Percentiles rank a stretch among this genome's conserved stretches.
Conservation (phyloP, 306 rosid species). For the Hippophae gyantsensis region DNA sequence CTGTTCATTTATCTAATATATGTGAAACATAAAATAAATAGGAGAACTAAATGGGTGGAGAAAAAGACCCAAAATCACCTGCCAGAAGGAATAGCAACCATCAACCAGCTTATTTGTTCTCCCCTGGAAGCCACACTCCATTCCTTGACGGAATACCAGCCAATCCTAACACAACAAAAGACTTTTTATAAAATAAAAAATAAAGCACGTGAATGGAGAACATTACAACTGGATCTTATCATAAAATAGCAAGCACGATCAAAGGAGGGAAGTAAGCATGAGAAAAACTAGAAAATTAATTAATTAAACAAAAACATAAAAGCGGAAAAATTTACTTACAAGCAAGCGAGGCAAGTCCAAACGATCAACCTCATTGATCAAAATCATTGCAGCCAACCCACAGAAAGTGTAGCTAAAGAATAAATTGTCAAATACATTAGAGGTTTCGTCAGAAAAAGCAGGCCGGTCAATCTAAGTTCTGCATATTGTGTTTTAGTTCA, state of each 20-base stretch:
- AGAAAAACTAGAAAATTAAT: slow-evolving; percentile 6
- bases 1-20: slow-evolving; percentile 31
- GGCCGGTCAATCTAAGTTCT: neutral
- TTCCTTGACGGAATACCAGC: slow-evolving; percentile 84
- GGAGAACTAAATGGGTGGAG: slow-evolving; percentile 7
- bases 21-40: slow-evolving; percentile 24
- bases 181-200: slow-evolving; percentile 3
- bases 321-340: slow-evolving; percentile 41
- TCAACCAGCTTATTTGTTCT: slow-evolving; percentile 94
- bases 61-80: slow-evolving; percentile 35
- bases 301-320: neutral
- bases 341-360: slow-evolving; percentile 64
- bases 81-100: slow-evolving; percentile 99
- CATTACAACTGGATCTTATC: neutral
- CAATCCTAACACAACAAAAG: slow-evolving; percentile 52
- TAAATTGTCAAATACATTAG: slow-evolving; percentile 13
- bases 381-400: slow-evolving; percentile 87
- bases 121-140: slow-evolving; percentile 90
- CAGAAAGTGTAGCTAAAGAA: slow-evolving; percentile 76
- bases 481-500: neutral
- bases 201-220: neutral
- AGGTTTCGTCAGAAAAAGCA: neutral
- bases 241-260: neutral
- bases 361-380: slow-evolving; percentile 71
- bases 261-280: neutral